Evolutionary conservation across 1,284 basidiomycete species (phyloP).

Genomic region (Puccinia horiana): DNA sequence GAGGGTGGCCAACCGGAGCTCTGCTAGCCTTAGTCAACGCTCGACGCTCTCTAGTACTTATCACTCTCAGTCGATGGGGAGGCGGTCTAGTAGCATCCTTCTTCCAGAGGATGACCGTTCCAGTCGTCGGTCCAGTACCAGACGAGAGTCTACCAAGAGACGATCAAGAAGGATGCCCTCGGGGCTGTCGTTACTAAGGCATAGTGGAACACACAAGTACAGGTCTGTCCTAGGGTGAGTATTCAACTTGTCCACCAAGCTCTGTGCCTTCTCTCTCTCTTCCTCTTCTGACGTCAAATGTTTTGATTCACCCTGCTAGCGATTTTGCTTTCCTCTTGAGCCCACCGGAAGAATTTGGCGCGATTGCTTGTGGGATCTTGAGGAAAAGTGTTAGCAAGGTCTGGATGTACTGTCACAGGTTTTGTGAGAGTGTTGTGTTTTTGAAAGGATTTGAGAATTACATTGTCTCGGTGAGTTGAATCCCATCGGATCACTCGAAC

Average conservation of each 20-base stretch:
- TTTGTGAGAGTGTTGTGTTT: constrained; percentile 38
- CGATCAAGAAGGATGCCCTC: constrained; percentile 49
- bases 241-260: neutral
- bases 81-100: constrained; percentile 38
- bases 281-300: neutral
- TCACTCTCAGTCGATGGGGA: constrained; percentile 28
- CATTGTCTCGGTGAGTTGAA: constrained; percentile 42
- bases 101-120: constrained; percentile 31
- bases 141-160: constrained; percentile 30
- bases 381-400: constrained; percentile 44
- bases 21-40: constrained; percentile 31
- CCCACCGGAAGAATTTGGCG: constrained; percentile 47
- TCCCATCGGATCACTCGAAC: too few relatives aligned
- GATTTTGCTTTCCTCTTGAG: constrained; percentile 47
- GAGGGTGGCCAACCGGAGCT: constrained; percentile 31
- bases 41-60: constrained; percentile 40
- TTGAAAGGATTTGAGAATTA: constrained; percentile 49
- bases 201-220: constrained; percentile 37
- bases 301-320: neutral
- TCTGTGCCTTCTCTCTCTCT: neutral
- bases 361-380: constrained; percentile 41
- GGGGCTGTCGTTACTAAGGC: constrained; percentile 38
- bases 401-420: constrained; percentile 27
- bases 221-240: constrained; percentile 35
- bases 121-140: constrained; percentile 24